A percentile compares a stretch with the other conserved stretches of the same genome.
Evolutionary conservation across 495 filamentous ascomycete genomes (phyloP).

Genomic region (Beverwykella pulmonaria): DNA sequence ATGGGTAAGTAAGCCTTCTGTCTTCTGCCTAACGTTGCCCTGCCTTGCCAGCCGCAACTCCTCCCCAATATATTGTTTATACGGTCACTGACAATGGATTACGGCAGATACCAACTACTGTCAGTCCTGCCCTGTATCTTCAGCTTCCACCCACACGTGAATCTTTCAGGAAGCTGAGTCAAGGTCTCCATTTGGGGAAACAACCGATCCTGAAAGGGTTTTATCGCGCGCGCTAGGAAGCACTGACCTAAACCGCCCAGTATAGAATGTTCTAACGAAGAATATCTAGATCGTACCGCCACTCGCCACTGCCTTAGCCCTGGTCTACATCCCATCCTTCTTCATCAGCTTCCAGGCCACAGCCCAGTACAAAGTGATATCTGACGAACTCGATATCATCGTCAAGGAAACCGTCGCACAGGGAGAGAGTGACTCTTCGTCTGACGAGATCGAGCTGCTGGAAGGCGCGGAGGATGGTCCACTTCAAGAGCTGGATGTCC

Average conservation of each 20-base stretch:
- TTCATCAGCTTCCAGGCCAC: conserved; percentile 59
- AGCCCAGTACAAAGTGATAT: conserved; percentile 60
- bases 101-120: conserved; percentile 35
- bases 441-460: conserved; percentile 42
- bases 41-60: background rate
- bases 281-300: conserved; percentile 49
- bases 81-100: conserved; percentile 18
- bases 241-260: conserved; percentile 23
- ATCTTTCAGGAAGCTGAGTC: too few species aligned
- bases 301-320: conserved; percentile 68
- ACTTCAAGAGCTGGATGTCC: conserved; percentile 45
- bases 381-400: conserved; percentile 62
- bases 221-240: background rate
- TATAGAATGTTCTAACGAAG: conserved; percentile 51
- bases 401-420: conserved; percentile 55
- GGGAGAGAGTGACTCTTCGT: conserved; percentile 33
- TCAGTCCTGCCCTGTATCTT: conserved; percentile 14
- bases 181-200: too few species aligned
- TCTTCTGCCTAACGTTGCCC: background rate
- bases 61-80: conserved; percentile 16
- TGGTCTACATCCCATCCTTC: conserved; percentile 73
- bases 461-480: conserved; percentile 39
- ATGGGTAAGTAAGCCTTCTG: conserved; percentile 65
- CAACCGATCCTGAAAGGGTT: too few species aligned
- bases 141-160: background rate